Evolutionary conservation across 140 eudicot species (phyloP).

Genomic region (Erigeron philadelphicus): DNA sequence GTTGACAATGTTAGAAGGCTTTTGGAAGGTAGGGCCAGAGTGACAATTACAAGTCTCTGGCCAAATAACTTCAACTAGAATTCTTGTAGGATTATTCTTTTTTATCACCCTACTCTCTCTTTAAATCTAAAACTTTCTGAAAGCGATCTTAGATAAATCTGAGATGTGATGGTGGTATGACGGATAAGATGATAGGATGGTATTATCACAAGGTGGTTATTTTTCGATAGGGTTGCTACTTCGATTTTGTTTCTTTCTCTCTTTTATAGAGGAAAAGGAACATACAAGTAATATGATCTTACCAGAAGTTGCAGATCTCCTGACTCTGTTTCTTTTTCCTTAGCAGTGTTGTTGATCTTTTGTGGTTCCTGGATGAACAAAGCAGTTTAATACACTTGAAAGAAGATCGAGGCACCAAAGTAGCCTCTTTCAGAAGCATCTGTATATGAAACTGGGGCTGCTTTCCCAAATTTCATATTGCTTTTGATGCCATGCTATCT

Average conservation of each 20-base stretch:
- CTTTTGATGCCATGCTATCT: not conserved
- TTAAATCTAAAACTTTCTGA: conserved; percentile 7
- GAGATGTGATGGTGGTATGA: conserved; percentile 6
- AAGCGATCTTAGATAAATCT: conserved; percentile 8
- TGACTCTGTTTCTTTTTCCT: conserved; percentile 13
- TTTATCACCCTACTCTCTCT: not conserved
- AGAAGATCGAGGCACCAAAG: conserved; percentile 7
- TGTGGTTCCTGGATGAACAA: conserved; percentile 25
- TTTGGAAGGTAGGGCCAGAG: conserved; percentile 20
- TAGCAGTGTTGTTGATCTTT: conserved; percentile 11
- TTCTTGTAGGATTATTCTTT: not conserved
- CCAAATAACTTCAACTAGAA: conserved; percentile 9
- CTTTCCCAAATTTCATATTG: conserved; percentile 20
- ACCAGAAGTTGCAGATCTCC: conserved; percentile 25
- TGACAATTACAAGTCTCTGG: not conserved
- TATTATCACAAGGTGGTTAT: not conserved
- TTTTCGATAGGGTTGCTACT: conserved; percentile 5
- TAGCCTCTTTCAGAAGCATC: conserved; percentile 11
- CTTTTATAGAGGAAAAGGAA: conserved; percentile 12
- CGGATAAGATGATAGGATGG: not conserved
- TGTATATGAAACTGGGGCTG: conserved; percentile 12
- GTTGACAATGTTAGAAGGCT: conserved; percentile 12
- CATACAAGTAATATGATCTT: conserved; percentile 28
- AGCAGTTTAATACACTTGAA: conserved; percentile 11
- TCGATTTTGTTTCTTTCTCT: not conserved